phyloP scores from a whole-genome alignment of 345 rosid species.

The Stellera chamaejasme region DNA sequence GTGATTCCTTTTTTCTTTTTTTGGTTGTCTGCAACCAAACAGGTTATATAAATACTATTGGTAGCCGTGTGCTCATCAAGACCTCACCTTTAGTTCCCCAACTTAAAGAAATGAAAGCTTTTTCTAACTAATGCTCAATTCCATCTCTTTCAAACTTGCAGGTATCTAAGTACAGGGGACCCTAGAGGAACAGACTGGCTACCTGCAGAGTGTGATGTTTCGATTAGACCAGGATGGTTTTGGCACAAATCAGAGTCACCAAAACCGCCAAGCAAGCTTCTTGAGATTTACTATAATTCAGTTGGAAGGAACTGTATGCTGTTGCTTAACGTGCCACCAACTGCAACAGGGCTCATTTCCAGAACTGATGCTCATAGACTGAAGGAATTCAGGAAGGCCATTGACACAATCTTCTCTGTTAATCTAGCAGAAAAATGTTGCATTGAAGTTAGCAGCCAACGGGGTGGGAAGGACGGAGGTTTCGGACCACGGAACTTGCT shows the following conservation, averaged over 20 bases:
- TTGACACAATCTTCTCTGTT: conserved; percentile 36
- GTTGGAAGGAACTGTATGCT: conserved; percentile 61
- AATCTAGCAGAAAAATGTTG: conserved; percentile 39
- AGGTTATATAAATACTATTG: too few species aligned
- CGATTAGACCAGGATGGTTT: conserved; percentile 60
- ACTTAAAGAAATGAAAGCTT: too few species aligned
- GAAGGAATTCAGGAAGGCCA: conserved; percentile 33
- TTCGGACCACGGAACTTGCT: conserved; percentile 55
- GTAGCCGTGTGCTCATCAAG: background rate
- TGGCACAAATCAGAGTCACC: conserved; percentile 62
- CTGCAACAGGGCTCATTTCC: conserved; percentile 53
- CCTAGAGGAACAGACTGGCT: conserved; percentile 52
- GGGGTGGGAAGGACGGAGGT: conserved; percentile 41
- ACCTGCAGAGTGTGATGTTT: conserved; percentile 68
- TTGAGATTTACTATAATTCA: conserved; percentile 56
- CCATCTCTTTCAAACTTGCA: conserved; percentile 16
- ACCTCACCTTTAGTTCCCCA: background rate
- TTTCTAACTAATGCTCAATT: too few species aligned
- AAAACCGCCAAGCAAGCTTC: conserved; percentile 34
- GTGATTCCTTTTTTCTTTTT: too few species aligned
- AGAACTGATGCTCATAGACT: conserved; percentile 33
- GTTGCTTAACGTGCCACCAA: conserved; percentile 62
- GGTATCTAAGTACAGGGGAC: conserved; percentile 53
- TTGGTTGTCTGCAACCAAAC: too few species aligned
- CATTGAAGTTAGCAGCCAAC: conserved; percentile 39